Conservation (phyloP, 169 alveolate species). For the Besnoitia besnoiti region DNA sequence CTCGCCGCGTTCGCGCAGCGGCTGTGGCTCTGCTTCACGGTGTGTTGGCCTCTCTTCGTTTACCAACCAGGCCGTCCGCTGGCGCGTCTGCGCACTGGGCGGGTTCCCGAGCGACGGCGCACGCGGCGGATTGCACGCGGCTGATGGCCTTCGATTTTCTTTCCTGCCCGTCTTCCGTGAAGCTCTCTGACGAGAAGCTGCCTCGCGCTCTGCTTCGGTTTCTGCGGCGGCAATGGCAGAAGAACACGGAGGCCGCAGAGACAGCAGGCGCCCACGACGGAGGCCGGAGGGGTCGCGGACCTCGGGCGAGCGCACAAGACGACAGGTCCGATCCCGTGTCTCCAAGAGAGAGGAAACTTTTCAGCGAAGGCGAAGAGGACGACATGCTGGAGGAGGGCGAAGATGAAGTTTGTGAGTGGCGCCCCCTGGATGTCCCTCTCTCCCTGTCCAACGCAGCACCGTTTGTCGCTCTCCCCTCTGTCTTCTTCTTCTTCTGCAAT, state of each 20-base stretch:
- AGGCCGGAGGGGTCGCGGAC: neutral
- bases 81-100: neutral
- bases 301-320: no score
- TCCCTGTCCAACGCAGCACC: neutral
- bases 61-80: neutral
- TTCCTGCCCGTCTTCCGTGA: neutral
- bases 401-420: neutral
- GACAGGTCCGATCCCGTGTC: no score
- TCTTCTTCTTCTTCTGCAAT: neutral
- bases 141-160: slow-evolving; percentile 4
- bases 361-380: no score
- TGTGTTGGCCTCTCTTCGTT: neutral
- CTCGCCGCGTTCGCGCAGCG: no score
- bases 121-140: slow-evolving; percentile 8
- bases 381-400: neutral
- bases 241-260: neutral
- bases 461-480: neutral
- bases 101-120: neutral
- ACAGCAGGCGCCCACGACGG: neutral
- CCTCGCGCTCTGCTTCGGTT: slow-evolving; percentile 6
- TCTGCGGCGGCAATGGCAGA: neutral
- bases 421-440: neutral
- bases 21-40: no score
- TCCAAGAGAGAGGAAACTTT: no score
- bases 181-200: slow-evolving; percentile 17